phyloP scores from a whole-genome alignment of 2,329 filamentous ascomycete species.

The Hypoxylon rubiginosum region DNA sequence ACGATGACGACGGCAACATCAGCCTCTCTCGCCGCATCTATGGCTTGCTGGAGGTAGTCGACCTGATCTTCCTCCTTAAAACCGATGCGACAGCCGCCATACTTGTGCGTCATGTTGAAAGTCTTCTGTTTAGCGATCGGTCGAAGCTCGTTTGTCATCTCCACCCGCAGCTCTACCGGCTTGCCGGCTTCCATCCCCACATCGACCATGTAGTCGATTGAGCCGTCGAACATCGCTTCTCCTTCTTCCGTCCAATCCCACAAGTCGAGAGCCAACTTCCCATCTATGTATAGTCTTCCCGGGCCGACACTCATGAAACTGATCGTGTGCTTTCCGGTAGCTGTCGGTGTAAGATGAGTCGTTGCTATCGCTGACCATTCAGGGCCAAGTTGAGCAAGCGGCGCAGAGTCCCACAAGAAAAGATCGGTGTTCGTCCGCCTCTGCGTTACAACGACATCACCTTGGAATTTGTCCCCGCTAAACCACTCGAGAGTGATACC shows the following conservation, averaged over 20 bases:
- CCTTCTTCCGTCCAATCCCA: slow-evolving; percentile 79
- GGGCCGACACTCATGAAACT: slow-evolving; percentile 78
- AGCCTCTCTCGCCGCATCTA: slow-evolving; percentile 70
- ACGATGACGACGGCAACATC: slow-evolving; percentile 78
- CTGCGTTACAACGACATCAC: slow-evolving; percentile 68
- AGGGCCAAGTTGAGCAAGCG: slow-evolving; percentile 69
- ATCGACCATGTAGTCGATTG: slow-evolving; percentile 72
- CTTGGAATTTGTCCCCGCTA: slow-evolving; percentile 72
- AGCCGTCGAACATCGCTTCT: slow-evolving; percentile 79
- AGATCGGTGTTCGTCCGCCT: slow-evolving; percentile 74
- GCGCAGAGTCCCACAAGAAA: slow-evolving; percentile 79
- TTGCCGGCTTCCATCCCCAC: slow-evolving; percentile 71
- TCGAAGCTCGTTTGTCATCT: slow-evolving; percentile 76
- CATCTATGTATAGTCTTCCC: slow-evolving; percentile 71
- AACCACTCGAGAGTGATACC: slow-evolving; percentile 76
- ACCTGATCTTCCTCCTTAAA: slow-evolving; percentile 75
- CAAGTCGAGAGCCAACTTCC: slow-evolving; percentile 71
- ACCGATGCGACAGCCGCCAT: slow-evolving; percentile 78
- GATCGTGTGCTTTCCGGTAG: slow-evolving; percentile 73
- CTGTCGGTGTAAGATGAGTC: slow-evolving; percentile 69
- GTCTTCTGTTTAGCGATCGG: slow-evolving; percentile 71
- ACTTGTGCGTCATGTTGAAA: slow-evolving; percentile 72
- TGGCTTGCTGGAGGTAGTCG: slow-evolving; percentile 74
- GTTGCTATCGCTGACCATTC: slow-evolving; percentile 75
- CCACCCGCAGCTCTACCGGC: slow-evolving; percentile 71